Base-by-base conservation (phyloP, 108 stramenopile species). In the Licmophora abbreviata region DNA sequence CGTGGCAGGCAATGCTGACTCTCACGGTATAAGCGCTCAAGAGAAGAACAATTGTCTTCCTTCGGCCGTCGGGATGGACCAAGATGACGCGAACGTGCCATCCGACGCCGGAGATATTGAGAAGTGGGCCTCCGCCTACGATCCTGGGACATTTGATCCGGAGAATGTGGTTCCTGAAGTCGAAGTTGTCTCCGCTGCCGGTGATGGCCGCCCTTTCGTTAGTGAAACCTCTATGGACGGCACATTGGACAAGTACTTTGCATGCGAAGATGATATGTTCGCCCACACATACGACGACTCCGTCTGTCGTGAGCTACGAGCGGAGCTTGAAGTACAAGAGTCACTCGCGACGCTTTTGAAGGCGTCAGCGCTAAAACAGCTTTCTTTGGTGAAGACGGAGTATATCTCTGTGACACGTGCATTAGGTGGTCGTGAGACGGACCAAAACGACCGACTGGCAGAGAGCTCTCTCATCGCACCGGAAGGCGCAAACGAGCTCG, bases 291-390 rank as follows among this genome's bases (percentile, higher is more conserved):
- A 57, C 15, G 66, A 69, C 21, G 34, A 65, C 29, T 60, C 59
- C n/a, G 66, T 45, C 9, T 15, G 56, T 24, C 32, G 48, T 12
- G 65, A 71, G 29, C 51, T 57, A 7, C 57, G 75, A 26, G 71
- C 71, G 15, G 71, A 75, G 28, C 63, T 79, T n/a, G 54, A 53
- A 21, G 78, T 73, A 11, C 78, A 79, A 63, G 78, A 79, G 59
- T 51, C 74, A 14, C 58, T 72, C 22, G 67, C 74, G 15, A 59
- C 57, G 1, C 41, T 79, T 3, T 57, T 79, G 18, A 53, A 67
- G 15, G 66, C 74, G 9, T 59, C 67, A 40, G 63, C 78, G 4
- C 42, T 64, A 44, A 68, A 65, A 34, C 29, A 73, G 23, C 60
- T 76, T 28, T 49, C 59, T 20, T 38, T 24, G 0, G 50, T 58